Evolutionary conservation across 768 basidiomycete species (phyloP), one percentile per base, ranked within the genome.

Genomic region (Jaapia argillacea): DNA sequence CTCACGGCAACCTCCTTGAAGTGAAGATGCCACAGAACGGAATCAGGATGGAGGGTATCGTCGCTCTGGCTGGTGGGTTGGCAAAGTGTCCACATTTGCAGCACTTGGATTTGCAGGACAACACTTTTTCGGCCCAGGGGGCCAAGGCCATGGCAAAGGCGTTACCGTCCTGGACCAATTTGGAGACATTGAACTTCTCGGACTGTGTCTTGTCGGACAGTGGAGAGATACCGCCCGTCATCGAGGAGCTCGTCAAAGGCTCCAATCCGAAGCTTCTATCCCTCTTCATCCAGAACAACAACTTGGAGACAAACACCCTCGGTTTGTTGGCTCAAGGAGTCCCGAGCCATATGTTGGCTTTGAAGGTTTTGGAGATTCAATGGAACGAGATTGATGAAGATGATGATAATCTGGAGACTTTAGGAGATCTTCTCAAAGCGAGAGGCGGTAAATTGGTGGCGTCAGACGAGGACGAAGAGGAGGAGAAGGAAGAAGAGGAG

Each of bases 21-120:
- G 83, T 98, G 24, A 75, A 86, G 45, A 83, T 98, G 81, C 86
- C 88, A n/a, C 93, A 98, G 69, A 97, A 99, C 56, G 96, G 94
- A 4, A 97, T 99, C 53, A 74, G 91, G 50, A 88, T 88, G 81
- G 82, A 83, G 45, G 96, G 96, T 3, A 85, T 94, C 55, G 73
- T 72, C 6, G 75, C 77, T 7, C 75, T 99, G 20, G 86, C 88
- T 4, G 58, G 62, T 20, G 94, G 92, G 3, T 62, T 99, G 24
- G 60, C 77, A 10, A 69, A 79, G 44, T 85, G 82, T 58, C 64
- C 70, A 2, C 64, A 69, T 33, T 67, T 99, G 41, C 69, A 79
- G 54, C 65, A 79, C 50, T 74, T 99, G 54, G 92, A 99, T 70
- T 65, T 99, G 39, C 91, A 97, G 62, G 96, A 98, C 63, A 88